phyloP scores from a whole-genome alignment of 2,329 filamentous ascomycete species.

The Samsoniella hepiali region DNA sequence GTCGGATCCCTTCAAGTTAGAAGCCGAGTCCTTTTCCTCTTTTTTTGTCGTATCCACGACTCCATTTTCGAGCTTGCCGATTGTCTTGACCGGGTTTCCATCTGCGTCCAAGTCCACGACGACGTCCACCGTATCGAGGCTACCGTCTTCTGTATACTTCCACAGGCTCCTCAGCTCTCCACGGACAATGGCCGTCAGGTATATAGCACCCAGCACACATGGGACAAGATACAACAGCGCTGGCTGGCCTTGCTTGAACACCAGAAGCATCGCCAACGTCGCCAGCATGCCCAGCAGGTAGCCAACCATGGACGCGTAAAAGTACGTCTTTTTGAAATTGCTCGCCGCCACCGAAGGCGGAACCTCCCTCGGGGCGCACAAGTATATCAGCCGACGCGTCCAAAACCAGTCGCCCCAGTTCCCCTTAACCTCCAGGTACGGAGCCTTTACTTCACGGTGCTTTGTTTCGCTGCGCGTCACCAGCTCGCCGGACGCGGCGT shows the following conservation, averaged over 20 bases:
- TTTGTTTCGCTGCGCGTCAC: conserved; percentile 38
- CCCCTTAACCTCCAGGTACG: conserved; percentile 60
- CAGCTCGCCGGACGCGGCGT: conserved; percentile 32
- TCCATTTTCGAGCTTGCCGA: conserved; percentile 37
- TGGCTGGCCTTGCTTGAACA: conserved; percentile 80
- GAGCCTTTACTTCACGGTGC: conserved; percentile 48
- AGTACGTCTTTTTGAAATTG: conserved; percentile 79
- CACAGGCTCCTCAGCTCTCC: conserved; percentile 76
- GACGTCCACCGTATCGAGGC: conserved; percentile 51
- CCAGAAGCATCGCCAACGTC: conserved; percentile 73
- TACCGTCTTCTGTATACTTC: conserved; percentile 73
- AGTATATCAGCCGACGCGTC: conserved; percentile 44
- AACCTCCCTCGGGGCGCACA: conserved; percentile 25
- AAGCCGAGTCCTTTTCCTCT: conserved; percentile 22
- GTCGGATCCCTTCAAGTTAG: conserved; percentile 18
- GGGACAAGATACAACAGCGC: conserved; percentile 91
- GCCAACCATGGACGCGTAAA: conserved; percentile 70
- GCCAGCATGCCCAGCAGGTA: conserved; percentile 75
- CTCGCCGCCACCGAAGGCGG: conserved; percentile 38
- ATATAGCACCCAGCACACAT: conserved; percentile 70
- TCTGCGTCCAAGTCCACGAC: conserved; percentile 53
- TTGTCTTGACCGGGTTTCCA: conserved; percentile 43
- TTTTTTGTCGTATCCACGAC: conserved; percentile 36
- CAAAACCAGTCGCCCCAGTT: conserved; percentile 84
- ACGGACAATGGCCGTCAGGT: conserved; percentile 66